Evolutionary conservation across 768 basidiomycete genomes (phyloP), one percentile per base, ranked within the genome.

Genomic region (Tylopilus rubrobrunneus): DNA sequence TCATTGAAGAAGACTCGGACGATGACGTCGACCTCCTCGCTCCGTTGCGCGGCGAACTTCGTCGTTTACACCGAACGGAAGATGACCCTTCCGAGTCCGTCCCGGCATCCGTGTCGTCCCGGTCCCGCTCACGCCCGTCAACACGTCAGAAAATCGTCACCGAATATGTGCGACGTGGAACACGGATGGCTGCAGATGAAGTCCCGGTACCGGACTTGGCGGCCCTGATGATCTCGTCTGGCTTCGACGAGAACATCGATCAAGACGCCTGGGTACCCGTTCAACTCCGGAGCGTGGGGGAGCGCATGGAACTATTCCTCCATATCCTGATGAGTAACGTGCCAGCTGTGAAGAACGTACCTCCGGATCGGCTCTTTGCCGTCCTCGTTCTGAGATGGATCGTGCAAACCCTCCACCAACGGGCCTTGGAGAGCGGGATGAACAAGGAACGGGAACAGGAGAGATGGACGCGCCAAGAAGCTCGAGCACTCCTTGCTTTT

Each of bases 121-220:
- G 60, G 14, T 65, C 70, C 50, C 58, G 66, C 1, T 65, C 65
- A 2, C 60, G 55, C 10, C 52, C 50, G 6, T 46, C 52, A 2
- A 33, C 47, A 5, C 61, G 40, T 7, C 58, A 62, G 14, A 76
- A 70, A 49, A 46, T 57, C 12, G 62, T 80, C 23, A 65, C 55
- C 7, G 88, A 91, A 57, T 85, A 89, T 56, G 64, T 87, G 43
- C 81, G 89, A 36, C 82, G 86, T 14, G 89, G 89, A 17, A 79
- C 81, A 3, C 77, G 86, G 47, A 74, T 90, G 56, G 79, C 79
- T 6, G 61, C 78, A 15, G 87, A 89, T 59, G 71, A 73, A 15
- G 74, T 89, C n/a, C 52, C 46, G 0, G 81, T 89, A 4, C 74
- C 72, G 17, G 62, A 79, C 11, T 61, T 90, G 14, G 54, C 70